phyloP scores from a whole-genome alignment of 495 filamentous ascomycete species.

The Thermochaetoides thermophila region DNA sequence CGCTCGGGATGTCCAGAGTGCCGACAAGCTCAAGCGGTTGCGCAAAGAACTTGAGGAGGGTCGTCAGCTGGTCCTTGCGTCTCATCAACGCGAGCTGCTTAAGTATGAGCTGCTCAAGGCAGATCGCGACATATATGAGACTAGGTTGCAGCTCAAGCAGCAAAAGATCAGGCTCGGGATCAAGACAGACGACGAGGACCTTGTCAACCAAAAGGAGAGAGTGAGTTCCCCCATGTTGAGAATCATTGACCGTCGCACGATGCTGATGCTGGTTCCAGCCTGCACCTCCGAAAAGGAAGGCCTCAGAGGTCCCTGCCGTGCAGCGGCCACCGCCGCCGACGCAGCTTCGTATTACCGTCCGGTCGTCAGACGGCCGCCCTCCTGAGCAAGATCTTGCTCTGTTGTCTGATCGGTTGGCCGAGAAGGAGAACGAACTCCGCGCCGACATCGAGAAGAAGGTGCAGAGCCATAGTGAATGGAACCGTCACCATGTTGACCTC shows the following conservation, averaged over 20 bases:
- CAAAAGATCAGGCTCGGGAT: slow-evolving; percentile 77
- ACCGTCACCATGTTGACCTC: slow-evolving; percentile 66
- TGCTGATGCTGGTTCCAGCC: slow-evolving; percentile 32
- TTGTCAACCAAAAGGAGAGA: slow-evolving; percentile 85
- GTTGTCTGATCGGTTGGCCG: slow-evolving; percentile 58
- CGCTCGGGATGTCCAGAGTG: slow-evolving; percentile 81
- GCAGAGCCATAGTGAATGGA: slow-evolving; percentile 73
- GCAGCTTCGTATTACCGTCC: slow-evolving; percentile 48
- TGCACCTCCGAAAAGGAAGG: slow-evolving; percentile 62
- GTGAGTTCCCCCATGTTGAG: too few relatives aligned
- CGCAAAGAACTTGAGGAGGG: slow-evolving; percentile 86
- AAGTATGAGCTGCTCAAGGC: slow-evolving; percentile 61
- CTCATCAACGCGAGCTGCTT: slow-evolving; percentile 61
- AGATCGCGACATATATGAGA: slow-evolving; percentile 64
- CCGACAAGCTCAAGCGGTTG: slow-evolving; percentile 83
- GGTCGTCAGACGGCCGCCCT: slow-evolving; percentile 49
- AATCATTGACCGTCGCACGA: too few relatives aligned
- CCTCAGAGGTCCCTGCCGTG: slow-evolving; percentile 37
- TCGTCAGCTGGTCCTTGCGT: slow-evolving; percentile 59
- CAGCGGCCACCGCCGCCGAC: slow-evolving; percentile 39
- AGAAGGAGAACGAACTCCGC: slow-evolving; percentile 68
- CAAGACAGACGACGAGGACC: slow-evolving; percentile 86
- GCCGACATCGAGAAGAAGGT: slow-evolving; percentile 67
- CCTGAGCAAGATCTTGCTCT: slow-evolving; percentile 61
- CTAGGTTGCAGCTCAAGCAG: slow-evolving; percentile 65